Percentiles rank a stretch among this genome's conserved stretches.
Conservation (phyloP, 768 basidiomycete species). For the Polyporus arcularius region DNA sequence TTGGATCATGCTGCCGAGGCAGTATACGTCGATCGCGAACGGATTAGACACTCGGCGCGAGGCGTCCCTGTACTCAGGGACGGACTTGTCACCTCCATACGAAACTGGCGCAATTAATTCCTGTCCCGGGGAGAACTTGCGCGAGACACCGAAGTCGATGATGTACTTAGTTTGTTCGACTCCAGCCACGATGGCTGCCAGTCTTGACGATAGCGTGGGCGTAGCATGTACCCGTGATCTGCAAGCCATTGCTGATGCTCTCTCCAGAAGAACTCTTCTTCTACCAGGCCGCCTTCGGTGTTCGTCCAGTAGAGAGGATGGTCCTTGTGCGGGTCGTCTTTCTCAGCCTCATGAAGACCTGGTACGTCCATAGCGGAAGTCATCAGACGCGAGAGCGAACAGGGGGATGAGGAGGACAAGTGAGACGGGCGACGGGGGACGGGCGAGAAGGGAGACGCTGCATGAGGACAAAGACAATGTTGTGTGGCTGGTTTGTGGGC, state of each 20-base stretch:
- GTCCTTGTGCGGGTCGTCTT: no score
- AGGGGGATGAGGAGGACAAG: no score
- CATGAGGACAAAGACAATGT: neutral
- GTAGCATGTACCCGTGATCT: neutral
- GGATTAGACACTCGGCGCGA: neutral
- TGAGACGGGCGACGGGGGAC: no score
- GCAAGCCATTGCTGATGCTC: neutral
- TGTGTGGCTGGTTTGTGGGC: neutral
- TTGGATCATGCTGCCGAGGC: no score
- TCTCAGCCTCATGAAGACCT: no score
- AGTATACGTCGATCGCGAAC: no score
- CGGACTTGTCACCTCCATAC: neutral
- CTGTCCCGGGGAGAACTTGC: neutral
- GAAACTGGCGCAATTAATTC: conserved; percentile 20
- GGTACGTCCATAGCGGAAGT: neutral
- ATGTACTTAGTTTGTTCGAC: conserved; percentile 17
- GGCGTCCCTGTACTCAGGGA: conserved; percentile 8
- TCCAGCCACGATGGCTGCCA: neutral
- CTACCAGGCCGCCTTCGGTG: neutral
- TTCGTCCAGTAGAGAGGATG: no score
- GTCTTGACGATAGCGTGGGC: neutral
- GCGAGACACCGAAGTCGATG: conserved; percentile 25
- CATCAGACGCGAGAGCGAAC: no score
- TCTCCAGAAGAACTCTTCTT: neutral
- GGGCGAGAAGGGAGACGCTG: neutral